These are phyloP conservation scores for Trichoderma gamsii DNA, from an alignment of 495 filamentous ascomycete species.

Conservation along the genomic window DNA sequence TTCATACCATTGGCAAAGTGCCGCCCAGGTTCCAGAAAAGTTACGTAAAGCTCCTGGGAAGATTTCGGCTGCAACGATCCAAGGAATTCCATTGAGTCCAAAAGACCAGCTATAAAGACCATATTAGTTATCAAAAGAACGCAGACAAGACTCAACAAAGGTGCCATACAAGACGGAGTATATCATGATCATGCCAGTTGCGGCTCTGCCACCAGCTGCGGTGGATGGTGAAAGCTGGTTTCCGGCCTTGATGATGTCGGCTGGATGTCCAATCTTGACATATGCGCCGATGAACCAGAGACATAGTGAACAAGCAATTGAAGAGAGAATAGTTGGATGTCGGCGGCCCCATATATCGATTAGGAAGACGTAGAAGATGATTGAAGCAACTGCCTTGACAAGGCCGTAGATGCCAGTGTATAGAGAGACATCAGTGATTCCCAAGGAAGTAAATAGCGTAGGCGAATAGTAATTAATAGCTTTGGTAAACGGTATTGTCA, in stretches of 20 bases:
- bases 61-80: slow-evolving; percentile 29
- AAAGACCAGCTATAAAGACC: slow-evolving; percentile 24
- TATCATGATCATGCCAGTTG: slow-evolving; percentile 37
- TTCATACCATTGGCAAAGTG: slow-evolving; percentile 21
- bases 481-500: not conserved
- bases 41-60: slow-evolving; percentile 26
- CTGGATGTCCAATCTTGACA: slow-evolving; percentile 30
- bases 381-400: slow-evolving; percentile 26
- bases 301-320: slow-evolving; percentile 27
- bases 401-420: slow-evolving; percentile 31
- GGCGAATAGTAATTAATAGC: slow-evolving; percentile 35
- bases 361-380: slow-evolving; percentile 30
- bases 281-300: slow-evolving; percentile 29
- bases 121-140: not conserved
- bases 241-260: slow-evolving; percentile 28
- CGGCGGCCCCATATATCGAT: slow-evolving; percentile 29
- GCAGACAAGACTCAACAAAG: not conserved
- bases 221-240: slow-evolving; percentile 25
- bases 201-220: slow-evolving; percentile 29
- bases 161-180: slow-evolving; percentile 23
- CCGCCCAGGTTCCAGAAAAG: slow-evolving; percentile 24
- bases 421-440: slow-evolving; percentile 29
- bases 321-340: slow-evolving; percentile 30
- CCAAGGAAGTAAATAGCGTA: slow-evolving; percentile 30
- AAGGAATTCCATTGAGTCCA: slow-evolving; percentile 28